Evolutionary conservation across 2,329 filamentous ascomycete genomes (phyloP).

Genomic region (Reticulascus tulasneorum): DNA sequence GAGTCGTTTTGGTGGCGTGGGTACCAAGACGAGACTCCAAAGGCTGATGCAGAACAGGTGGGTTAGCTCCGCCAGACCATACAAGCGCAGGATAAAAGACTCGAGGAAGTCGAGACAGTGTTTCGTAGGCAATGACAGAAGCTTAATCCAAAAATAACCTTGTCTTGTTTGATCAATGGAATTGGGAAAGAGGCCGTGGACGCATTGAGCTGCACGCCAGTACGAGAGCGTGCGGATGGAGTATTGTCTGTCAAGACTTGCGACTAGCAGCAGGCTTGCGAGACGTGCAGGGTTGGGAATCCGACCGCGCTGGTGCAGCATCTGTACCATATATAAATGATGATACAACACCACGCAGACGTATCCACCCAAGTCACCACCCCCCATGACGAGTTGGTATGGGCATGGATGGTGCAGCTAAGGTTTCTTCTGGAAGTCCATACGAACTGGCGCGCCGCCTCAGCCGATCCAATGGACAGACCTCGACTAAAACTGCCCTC

Average conservation of each 20-base stretch:
- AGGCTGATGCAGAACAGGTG: slow-evolving; percentile 9
- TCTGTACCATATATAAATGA: slow-evolving; percentile 18
- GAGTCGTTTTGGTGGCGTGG: too few relatives aligned
- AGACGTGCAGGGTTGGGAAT: slow-evolving; percentile 22
- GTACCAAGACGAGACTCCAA: too few relatives aligned
- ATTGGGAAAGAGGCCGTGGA: slow-evolving; percentile 7
- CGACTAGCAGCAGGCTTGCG: slow-evolving; percentile 19
- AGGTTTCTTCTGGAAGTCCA: slow-evolving; percentile 15
- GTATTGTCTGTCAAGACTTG: slow-evolving; percentile 8
- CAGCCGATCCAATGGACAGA: slow-evolving; percentile 12
- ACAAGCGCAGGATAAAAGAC: not conserved
- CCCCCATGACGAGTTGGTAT: too few relatives aligned
- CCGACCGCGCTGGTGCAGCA: slow-evolving; percentile 14
- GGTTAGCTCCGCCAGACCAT: slow-evolving; percentile 10
- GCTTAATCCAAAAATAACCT: slow-evolving; percentile 6
- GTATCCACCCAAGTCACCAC: too few relatives aligned
- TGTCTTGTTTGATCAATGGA: too few relatives aligned
- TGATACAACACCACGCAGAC: slow-evolving; percentile 17
- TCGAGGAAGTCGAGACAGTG: slow-evolving; percentile 2
- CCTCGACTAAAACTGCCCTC: slow-evolving; percentile 14
- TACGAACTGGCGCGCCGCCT: slow-evolving; percentile 12
- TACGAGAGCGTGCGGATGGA: slow-evolving; percentile 9
- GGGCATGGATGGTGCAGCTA: not conserved
- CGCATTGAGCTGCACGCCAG: slow-evolving; percentile 12
- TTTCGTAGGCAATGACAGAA: slow-evolving; percentile 12